Evolutionary conservation across 495 filamentous ascomycete species (phyloP).

Genomic region (Penicillium angulare): DNA sequence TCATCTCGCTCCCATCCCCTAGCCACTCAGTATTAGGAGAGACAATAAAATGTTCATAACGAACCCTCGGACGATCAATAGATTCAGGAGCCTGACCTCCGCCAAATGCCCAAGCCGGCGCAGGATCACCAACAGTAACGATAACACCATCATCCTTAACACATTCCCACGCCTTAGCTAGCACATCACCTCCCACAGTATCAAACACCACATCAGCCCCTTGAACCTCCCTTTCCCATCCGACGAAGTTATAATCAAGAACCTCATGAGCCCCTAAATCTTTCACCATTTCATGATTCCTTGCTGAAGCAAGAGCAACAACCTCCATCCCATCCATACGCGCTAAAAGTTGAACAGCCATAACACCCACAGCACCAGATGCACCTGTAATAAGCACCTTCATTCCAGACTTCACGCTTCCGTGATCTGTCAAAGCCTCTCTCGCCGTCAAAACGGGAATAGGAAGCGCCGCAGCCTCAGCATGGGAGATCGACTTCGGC

Average conservation of each 20-base stretch:
- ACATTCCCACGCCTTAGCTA: slow-evolving; percentile 13
- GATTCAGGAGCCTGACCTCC: neutral
- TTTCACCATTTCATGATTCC: slow-evolving; percentile 1
- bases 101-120: slow-evolving; percentile 5
- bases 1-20: neutral
- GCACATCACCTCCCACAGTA: slow-evolving; percentile 17
- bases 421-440: slow-evolving; percentile 6
- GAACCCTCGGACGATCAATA: neutral
- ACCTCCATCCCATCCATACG: neutral
- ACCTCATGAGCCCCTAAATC: slow-evolving; percentile 1
- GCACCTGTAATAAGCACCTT: slow-evolving; percentile 4
- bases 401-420: neutral
- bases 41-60: slow-evolving; percentile 8
- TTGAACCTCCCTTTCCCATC: neutral
- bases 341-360: slow-evolving; percentile 4
- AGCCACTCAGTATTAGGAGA: slow-evolving; percentile 1
- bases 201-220: slow-evolving; percentile 18
- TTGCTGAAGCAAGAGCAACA: slow-evolving; percentile 6
- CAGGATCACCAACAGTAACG: slow-evolving; percentile 7
- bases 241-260: neutral
- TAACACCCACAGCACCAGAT: slow-evolving; percentile 5
- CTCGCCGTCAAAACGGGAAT: slow-evolving; percentile 8
- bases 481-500: slow-evolving; percentile 3
- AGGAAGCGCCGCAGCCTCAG: slow-evolving; percentile 4
- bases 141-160: slow-evolving; percentile 13